Evolutionary conservation across 768 basidiomycete genomes (phyloP).

Genomic region (Psilocybe cyanescens): DNA sequence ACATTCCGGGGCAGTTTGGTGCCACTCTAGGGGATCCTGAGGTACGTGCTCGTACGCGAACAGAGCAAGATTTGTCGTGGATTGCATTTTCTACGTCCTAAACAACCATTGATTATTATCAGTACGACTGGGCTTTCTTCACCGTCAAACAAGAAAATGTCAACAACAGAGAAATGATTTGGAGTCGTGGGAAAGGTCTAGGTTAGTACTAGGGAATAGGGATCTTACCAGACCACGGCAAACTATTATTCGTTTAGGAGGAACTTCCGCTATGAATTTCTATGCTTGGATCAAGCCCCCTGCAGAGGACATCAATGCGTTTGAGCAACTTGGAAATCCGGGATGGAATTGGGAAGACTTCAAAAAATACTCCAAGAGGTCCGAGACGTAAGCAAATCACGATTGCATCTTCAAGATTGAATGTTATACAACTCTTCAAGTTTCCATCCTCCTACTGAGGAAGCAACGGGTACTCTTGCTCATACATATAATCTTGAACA

Average conservation of each 20-base stretch:
- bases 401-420: background rate
- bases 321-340: slow-evolving; percentile 55
- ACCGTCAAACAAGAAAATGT: slow-evolving; percentile 32
- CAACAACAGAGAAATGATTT: slow-evolving; percentile 28
- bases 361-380: slow-evolving; percentile 37
- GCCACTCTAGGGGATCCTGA: background rate
- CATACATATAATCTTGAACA: slow-evolving; percentile 27
- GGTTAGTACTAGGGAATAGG: slow-evolving; percentile 21
- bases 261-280: slow-evolving; percentile 50
- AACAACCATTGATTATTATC: slow-evolving; percentile 26
- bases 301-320: slow-evolving; percentile 31
- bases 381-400: slow-evolving; percentile 35
- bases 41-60: background rate
- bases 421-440: slow-evolving; percentile 14
- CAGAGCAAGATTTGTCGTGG: no score
- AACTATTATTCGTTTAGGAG: slow-evolving; percentile 30
- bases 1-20: background rate
- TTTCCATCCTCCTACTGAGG: slow-evolving; percentile 30
- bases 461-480: slow-evolving; percentile 27
- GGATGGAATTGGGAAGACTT: slow-evolving; percentile 59
- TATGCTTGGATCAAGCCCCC: slow-evolving; percentile 35
- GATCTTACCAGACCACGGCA: background rate
- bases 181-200: slow-evolving; percentile 35
- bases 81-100: background rate
- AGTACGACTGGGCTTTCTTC: slow-evolving; percentile 41